Evolutionary conservation across 768 basidiomycete species (phyloP), one percentile per base, ranked within the genome.

Genomic region (Lentinula detonsa): DNA sequence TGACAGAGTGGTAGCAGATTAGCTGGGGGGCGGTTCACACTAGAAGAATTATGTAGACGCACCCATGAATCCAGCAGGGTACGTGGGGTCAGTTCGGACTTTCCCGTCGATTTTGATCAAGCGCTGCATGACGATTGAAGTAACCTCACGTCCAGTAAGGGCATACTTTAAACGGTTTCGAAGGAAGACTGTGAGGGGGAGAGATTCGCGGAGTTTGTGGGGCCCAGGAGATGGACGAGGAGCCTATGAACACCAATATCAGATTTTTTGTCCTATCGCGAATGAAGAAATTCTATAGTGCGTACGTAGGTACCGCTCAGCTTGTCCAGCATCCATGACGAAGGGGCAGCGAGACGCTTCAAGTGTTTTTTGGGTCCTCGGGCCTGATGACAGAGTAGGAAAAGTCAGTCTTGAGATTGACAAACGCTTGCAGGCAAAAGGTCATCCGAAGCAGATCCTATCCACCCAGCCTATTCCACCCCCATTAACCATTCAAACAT

Each of bases 321-420:
- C 82, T 99, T 99, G 84, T 98, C 94, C 65, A 99, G 85, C 95
- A 99, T 98, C 97, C 97, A 99, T 81, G 93, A 90, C 51, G 94
- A 96, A 65, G 97, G 97, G 64, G 97, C 97, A 67, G 88, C 87
- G 62, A 98, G 86, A 72, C 96, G 91, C 85, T 98, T 98, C 81
- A 98, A 85, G 75, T 98, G 95, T 80, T 97, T 97, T 90, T 92
- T 97, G 65, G 95, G 95, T 87, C 95, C 95, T 76, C 95, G 90
- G 73, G 85, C 94, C 95, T 97, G 67, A 21, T 67, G 66, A 66
- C 71, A 49, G 50, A 31, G 57, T 23, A 21, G n/a, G 59, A 57
- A 45, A 53, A 65, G 74, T 62, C 76, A 76, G 64, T 62, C 65
- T 64, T 56, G 43, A 46, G 40, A 21, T 48, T 57, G 42, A 37